Percentiles rank a stretch among this genome's conserved stretches.
Evolutionary conservation across 306 rosid genomes (phyloP).

Genomic region (Casuarina cunninghamiana): DNA sequence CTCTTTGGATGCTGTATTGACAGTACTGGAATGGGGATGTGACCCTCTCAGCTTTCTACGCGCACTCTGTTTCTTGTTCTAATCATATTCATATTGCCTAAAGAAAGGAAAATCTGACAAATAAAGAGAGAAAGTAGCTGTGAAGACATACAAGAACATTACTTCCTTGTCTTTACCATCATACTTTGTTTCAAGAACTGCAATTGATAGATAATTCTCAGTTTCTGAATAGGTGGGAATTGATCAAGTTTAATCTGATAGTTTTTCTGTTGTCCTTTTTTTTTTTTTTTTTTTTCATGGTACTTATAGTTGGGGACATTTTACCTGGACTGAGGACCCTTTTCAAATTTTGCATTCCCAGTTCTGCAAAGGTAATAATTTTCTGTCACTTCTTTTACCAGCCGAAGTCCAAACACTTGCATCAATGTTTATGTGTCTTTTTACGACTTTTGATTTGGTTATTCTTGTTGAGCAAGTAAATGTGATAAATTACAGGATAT

Average conservation of each 20-base stretch:
- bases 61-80: too few species aligned
- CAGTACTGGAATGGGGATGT: too few species aligned
- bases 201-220: not conserved
- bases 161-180: not conserved
- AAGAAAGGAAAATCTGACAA: too few species aligned
- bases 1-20: too few species aligned
- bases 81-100: too few species aligned
- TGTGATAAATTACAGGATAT: constrained; percentile 1
- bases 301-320: constrained; percentile 48
- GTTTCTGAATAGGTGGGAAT: not conserved
- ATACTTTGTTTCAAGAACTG: not conserved
- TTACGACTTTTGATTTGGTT: not conserved
- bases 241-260: not conserved
- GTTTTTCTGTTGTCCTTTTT: not conserved
- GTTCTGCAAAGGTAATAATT: constrained; percentile 52
- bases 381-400: constrained; percentile 9
- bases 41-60: too few species aligned
- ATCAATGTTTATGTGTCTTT: not conserved
- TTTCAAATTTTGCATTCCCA: constrained; percentile 43
- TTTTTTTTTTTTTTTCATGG: constrained; percentile 26
- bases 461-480: not conserved
- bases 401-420: not conserved
- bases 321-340: constrained; percentile 59
- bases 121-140: not conserved
- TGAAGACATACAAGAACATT: not conserved